phyloP scores from a whole-genome alignment of 1,139 yeast genomes.

The Meyerozyma guilliermondii region DNA sequence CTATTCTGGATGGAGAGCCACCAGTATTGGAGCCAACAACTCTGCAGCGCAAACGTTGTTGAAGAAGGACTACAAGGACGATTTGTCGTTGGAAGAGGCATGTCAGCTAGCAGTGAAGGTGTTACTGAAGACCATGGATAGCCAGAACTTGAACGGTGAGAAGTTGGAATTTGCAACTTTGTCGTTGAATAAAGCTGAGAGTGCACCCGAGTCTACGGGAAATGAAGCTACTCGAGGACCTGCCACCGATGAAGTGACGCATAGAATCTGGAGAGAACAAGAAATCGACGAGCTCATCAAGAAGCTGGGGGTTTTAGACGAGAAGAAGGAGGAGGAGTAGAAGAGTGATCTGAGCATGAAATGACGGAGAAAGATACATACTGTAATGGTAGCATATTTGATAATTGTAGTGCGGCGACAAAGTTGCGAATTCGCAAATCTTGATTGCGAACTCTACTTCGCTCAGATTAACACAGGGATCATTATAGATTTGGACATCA shows the following conservation, averaged over 20 bases:
- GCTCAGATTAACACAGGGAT: no score
- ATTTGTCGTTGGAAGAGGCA: constrained; percentile 70
- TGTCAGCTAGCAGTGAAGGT: constrained; percentile 87
- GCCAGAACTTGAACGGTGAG: constrained; percentile 77
- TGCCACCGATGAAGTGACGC: constrained; percentile 44
- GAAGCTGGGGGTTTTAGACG: constrained; percentile 63
- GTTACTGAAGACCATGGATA: constrained; percentile 90
- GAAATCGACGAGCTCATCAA: constrained; percentile 74
- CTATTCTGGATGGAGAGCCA: constrained; percentile 98
- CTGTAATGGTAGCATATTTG: not conserved
- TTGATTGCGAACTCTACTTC: no score
- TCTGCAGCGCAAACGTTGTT: constrained; percentile 93
- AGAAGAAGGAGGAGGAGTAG: constrained; percentile 19
- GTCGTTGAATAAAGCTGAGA: constrained; percentile 38
- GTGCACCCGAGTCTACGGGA: not conserved
- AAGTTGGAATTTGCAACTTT: constrained; percentile 86
- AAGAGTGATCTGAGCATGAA: not conserved
- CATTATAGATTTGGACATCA: no score
- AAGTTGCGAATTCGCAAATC: not conserved
- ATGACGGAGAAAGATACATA: not conserved
- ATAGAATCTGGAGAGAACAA: constrained; percentile 72
- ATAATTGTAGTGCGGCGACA: not conserved
- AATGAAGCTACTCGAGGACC: not conserved
- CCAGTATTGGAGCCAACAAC: constrained; percentile 94
- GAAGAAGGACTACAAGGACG: constrained; percentile 92